These are phyloP conservation scores for Lantana camara DNA, from an alignment of 257 asterid species.

Conservation along the genomic window DNA sequence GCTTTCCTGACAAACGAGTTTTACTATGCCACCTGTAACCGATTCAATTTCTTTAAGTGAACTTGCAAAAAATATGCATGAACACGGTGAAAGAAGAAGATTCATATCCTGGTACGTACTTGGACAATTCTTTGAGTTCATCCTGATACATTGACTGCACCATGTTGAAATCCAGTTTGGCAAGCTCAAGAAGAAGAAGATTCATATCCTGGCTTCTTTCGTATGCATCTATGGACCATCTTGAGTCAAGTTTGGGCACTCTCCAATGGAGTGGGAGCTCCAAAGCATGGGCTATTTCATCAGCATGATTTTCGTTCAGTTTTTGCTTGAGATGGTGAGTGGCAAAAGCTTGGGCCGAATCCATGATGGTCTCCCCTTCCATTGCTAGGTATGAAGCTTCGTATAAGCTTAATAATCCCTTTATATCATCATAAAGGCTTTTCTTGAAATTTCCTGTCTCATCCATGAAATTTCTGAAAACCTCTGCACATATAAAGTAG, in stretches of 20 bases:
- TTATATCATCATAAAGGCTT: constrained; percentile 14
- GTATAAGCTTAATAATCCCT: constrained; percentile 34
- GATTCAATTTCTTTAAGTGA: too few relatives aligned
- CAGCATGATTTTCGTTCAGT: constrained; percentile 7
- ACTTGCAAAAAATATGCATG: too few relatives aligned
- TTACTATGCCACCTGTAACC: constrained; percentile 36
- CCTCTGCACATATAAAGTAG: too few relatives aligned
- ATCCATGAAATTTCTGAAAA: constrained; percentile 32
- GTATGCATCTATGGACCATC: constrained; percentile 35
- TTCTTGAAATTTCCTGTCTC: constrained; percentile 26
- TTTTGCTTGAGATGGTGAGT: constrained; percentile 25
- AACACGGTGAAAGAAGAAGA: too few relatives aligned
- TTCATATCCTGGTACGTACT: too few relatives aligned
- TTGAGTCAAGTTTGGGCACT: constrained; percentile 32
- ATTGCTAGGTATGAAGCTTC: constrained; percentile 37
- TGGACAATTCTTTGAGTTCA: constrained; percentile 38
- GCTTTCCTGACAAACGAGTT: constrained; percentile 25
- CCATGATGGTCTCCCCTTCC: constrained; percentile 39
- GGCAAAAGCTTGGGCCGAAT: constrained; percentile 21
- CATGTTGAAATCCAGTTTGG: constrained; percentile 41
- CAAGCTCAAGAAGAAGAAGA: constrained; percentile 38
- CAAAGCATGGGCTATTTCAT: constrained; percentile 34
- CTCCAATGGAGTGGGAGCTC: constrained; percentile 42
- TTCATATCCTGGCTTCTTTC: constrained; percentile 13
- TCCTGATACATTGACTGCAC: constrained; percentile 34